These are phyloP conservation scores for Gastrolobium villosum DNA, from an alignment of 306 rosid genomes.

Conservation along the genomic window DNA sequence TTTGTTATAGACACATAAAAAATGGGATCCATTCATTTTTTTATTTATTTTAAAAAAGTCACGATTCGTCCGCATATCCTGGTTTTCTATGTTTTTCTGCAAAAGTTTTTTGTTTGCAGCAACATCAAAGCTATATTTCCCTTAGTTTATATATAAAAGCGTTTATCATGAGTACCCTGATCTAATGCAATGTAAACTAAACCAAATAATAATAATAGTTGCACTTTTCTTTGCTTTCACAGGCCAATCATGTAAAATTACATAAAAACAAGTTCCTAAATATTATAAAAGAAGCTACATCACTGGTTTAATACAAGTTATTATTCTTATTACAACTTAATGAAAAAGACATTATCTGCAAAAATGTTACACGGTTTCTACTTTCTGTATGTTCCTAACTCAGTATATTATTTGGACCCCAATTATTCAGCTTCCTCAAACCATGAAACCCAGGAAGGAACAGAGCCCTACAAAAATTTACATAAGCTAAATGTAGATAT, in stretches of 20 bases:
- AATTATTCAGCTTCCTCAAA: conserved; percentile 58
- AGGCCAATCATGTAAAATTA: conserved; percentile 1
- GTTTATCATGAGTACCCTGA: too few species aligned
- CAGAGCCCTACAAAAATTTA: conserved; percentile 73
- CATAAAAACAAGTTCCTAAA: background rate
- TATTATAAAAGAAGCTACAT: background rate
- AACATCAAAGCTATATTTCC: too few species aligned
- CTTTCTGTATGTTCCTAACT: conserved; percentile 15
- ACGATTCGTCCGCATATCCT: too few species aligned
- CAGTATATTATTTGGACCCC: conserved; percentile 55
- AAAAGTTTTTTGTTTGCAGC: too few species aligned
- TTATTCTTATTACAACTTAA: conserved; percentile 41
- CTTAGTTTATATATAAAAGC: background rate
- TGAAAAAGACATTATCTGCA: conserved; percentile 20
- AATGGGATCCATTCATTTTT: too few species aligned
- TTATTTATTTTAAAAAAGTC: too few species aligned
- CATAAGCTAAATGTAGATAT: conserved; percentile 42
- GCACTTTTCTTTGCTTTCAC: background rate
- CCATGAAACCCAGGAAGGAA: conserved; percentile 59
- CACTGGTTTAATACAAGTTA: conserved; percentile 26
- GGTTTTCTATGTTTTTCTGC: too few species aligned
- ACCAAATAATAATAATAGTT: background rate
- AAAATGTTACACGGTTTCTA: background rate
- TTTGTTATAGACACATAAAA: too few species aligned
- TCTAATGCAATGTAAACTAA: background rate